Conservation (phyloP, 352 stramenopile species). For the Pythium biforme region DNA sequence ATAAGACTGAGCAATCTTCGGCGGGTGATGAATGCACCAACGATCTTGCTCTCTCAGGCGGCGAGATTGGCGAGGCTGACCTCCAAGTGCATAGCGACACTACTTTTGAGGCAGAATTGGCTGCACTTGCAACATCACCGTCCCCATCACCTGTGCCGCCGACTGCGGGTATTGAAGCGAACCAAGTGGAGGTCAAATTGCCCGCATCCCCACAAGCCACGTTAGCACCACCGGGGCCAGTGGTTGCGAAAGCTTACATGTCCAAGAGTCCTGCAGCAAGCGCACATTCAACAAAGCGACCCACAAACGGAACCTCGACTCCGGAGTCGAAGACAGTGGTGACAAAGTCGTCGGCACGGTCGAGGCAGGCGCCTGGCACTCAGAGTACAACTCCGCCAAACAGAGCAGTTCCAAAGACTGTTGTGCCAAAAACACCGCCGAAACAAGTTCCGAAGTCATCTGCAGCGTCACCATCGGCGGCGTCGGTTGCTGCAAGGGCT, state of each 20-base stretch:
- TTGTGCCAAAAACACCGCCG: background rate
- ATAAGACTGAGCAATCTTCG: too few species aligned
- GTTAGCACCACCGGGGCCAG: background rate
- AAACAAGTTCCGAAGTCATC: background rate
- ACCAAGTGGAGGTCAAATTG: background rate
- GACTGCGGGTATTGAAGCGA: background rate
- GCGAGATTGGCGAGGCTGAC: background rate
- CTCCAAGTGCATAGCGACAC: background rate
- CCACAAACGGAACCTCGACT: background rate
- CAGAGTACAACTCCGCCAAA: background rate
- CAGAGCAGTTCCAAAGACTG: background rate
- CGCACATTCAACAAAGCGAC: background rate
- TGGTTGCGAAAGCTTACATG: background rate
- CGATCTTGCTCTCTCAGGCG: background rate
- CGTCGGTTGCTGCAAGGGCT: background rate
- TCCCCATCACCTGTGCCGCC: background rate
- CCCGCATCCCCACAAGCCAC: background rate
- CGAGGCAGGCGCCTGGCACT: background rate
- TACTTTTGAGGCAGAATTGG: background rate
- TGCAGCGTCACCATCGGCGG: background rate
- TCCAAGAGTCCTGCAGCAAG: background rate
- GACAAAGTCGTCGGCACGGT: background rate
- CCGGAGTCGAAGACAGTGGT: background rate
- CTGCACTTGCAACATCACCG: background rate
- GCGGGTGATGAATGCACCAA: too few species aligned